Conservation (phyloP, 2,329 filamentous ascomycete genomes). For the Venturia effusa region DNA sequence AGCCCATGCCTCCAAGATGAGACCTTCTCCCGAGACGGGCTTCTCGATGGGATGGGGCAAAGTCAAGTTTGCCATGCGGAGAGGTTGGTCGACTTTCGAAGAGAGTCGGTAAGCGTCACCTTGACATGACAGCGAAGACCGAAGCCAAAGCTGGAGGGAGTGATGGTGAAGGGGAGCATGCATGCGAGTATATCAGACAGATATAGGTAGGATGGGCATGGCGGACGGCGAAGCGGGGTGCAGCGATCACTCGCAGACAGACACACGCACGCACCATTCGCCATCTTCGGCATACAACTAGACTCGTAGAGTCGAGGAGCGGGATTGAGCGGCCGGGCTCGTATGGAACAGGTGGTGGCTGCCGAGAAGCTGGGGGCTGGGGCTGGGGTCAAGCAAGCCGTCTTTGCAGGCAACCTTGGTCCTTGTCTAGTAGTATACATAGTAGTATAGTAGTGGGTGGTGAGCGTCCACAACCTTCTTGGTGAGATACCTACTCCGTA, state of each 20-base stretch:
- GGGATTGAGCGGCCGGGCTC: background rate
- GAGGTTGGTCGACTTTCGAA: background rate
- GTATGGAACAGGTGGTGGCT: background rate
- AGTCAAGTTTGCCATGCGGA: background rate
- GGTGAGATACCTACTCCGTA: too few relatives aligned
- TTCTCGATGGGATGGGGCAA: background rate
- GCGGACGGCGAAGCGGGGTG: background rate
- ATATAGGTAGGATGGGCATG: background rate
- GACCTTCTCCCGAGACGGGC: background rate
- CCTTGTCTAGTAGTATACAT: background rate
- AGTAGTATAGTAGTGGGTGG: too few relatives aligned
- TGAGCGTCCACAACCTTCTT: too few relatives aligned
- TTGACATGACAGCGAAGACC: background rate
- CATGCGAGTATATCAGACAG: background rate
- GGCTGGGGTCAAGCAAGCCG: background rate
- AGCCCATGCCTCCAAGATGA: constrained; percentile 30
- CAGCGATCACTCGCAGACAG: background rate
- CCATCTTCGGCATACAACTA: background rate
- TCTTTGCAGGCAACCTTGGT: background rate
- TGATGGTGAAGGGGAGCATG: too few relatives aligned
- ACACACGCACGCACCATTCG: background rate
- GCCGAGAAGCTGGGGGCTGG: too few relatives aligned
- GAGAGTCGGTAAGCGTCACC: background rate
- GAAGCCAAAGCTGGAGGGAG: too few relatives aligned
- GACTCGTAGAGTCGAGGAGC: background rate